These are phyloP conservation scores for Talaromyces sp. DNA, from an alignment of 2,329 filamentous ascomycete species.

Conservation along the genomic window DNA sequence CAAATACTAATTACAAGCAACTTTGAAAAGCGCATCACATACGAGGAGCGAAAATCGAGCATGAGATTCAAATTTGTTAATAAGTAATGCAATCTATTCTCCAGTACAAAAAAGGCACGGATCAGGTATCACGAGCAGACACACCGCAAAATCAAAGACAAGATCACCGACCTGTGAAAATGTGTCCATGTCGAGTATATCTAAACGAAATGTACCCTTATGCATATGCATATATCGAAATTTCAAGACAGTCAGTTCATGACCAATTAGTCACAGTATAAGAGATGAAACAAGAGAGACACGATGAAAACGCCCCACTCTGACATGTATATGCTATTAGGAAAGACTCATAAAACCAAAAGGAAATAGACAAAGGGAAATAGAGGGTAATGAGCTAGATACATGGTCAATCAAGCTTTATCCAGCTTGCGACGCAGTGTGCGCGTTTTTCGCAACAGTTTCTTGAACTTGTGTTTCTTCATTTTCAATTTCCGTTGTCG, in stretches of 20 bases:
- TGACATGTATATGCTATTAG: conserved; percentile 7
- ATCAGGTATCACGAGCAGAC: background rate
- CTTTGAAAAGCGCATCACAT: background rate
- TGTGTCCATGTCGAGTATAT: background rate
- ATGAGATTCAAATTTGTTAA: background rate
- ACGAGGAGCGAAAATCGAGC: background rate
- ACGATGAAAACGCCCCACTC: conserved; percentile 10
- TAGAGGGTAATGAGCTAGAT: conserved; percentile 1
- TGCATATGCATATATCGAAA: background rate
- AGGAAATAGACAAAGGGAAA: conserved; percentile 14
- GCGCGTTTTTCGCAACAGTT: conserved; percentile 88
- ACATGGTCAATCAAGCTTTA: conserved; percentile 40
- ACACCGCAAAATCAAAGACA: background rate
- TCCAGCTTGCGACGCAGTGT: conserved; percentile 82
- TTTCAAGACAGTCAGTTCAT: background rate
- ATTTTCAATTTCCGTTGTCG: conserved; percentile 93
- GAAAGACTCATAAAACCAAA: conserved; percentile 12
- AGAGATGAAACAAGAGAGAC: conserved; percentile 10
- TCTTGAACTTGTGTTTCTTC: conserved; percentile 99
- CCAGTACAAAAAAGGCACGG: background rate
- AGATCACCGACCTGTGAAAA: background rate
- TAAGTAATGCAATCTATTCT: background rate
- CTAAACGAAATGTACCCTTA: background rate
- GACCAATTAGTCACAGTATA: background rate
- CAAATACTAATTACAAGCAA: too few species aligned